Evolutionary conservation across 305 asterid genomes (phyloP).

Genomic region (Fraxinus platypoda): DNA sequence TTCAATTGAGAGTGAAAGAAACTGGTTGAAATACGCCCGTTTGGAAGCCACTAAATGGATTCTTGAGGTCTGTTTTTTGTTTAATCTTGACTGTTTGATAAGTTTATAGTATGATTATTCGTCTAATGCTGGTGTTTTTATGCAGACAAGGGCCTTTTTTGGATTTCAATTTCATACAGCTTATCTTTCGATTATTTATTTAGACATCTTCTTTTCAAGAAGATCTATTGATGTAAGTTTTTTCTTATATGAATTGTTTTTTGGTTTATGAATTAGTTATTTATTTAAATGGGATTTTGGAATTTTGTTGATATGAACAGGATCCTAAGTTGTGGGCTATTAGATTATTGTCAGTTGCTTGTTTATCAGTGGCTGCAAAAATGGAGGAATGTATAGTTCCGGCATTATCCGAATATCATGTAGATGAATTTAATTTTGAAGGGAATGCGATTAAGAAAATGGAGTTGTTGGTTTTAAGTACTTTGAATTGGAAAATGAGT

Average conservation of each 20-base stretch:
- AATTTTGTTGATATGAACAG: conserved; percentile 27
- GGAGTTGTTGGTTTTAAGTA: conserved; percentile 44
- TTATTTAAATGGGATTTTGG: conserved; percentile 3
- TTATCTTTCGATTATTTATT: conserved; percentile 48
- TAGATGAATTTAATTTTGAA: conserved; percentile 38
- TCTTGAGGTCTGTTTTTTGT: conserved; percentile 34
- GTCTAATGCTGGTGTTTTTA: conserved; percentile 3
- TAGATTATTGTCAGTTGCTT: conserved; percentile 51
- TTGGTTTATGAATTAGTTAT: background rate
- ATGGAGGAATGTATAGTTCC: conserved; percentile 53
- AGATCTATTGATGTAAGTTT: conserved; percentile 41
- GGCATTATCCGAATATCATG: conserved; percentile 35
- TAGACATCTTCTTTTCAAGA: conserved; percentile 45
- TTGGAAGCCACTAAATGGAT: conserved; percentile 44
- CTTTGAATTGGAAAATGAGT: conserved; percentile 53
- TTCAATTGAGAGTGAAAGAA: conserved; percentile 15
- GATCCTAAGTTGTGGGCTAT: conserved; percentile 44
- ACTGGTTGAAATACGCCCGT: conserved; percentile 33
- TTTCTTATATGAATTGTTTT: background rate
- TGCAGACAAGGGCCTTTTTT: conserved; percentile 39
- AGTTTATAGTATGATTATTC: background rate
- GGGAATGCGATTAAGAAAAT: conserved; percentile 39
- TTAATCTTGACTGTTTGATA: background rate
- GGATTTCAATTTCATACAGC: conserved; percentile 49
- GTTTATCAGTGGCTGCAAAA: conserved; percentile 59